Evolutionary conservation across 441 rosid genomes (phyloP), one percentile per base, ranked within the genome.

Genomic region (Arabidopsis hybrid): DNA sequence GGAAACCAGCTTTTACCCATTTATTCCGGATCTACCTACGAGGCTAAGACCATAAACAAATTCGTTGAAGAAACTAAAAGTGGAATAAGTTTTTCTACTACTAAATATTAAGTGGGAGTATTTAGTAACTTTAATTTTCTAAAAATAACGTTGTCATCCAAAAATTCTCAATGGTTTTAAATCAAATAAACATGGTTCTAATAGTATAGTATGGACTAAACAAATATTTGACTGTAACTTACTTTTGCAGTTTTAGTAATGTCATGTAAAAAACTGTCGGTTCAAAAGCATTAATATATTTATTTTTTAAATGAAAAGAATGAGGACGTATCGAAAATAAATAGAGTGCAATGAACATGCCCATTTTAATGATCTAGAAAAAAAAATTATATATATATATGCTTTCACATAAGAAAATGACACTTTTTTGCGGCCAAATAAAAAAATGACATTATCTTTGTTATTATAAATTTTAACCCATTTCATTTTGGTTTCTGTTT

Each of bases 391-490:
- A 21, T 21, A 47, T 38, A 61, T 43, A 43, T 36, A 40, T 21
- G 26, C 26, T 36, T 26, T 61, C 13, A 40, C 13, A 26, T 60
- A 53, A 8, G 69, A 42, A 62, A 52, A 43, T 13, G 65, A 46
- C 64, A 45, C 18, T 9, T 47, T 58, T 29, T 57, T 17, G 29
- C 40, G 65, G 65, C 56, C 4, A 21, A 11, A 35, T 59, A 40
- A 36, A 32, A 59, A 8, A 36, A 1, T 16, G 55, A 6, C 56
- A 62, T 31, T 62, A 72, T 51, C 60, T 7, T 61, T 58, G 40
- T 60, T 71, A 34, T 58, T 46, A 50, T 71, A 49, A 11, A 40
- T 50, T 61, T 4, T 46, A 72, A 63, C 63, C 55, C 63, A 53
- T 63, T 63, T 40, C n/a, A 42, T 63, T 62, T 38, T 62, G 1